phyloP scores from a whole-genome alignment of 176 grass and related monocot species.

The Rhynchospora breviuscula region DNA sequence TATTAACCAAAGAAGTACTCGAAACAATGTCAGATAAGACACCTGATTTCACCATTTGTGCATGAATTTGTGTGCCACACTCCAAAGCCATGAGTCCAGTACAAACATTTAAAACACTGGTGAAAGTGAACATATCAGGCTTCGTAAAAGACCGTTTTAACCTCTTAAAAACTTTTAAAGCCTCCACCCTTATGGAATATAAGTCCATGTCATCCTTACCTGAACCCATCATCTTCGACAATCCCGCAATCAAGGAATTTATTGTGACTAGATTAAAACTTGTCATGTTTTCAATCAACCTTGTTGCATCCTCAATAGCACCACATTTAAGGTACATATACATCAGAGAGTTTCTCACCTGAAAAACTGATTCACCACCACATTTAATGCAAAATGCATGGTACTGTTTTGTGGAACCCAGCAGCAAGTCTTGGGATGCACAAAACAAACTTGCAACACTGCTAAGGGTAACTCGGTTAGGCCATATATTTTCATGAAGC shows the following conservation, averaged over 20 bases:
- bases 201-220: slow-evolving; percentile 61
- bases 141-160: slow-evolving; percentile 45
- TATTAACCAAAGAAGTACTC: slow-evolving; percentile 72
- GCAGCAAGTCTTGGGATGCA: slow-evolving; percentile 40
- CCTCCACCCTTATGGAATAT: slow-evolving; percentile 49
- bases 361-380: slow-evolving; percentile 44
- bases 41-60: slow-evolving; percentile 60
- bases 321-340: slow-evolving; percentile 69
- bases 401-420: slow-evolving; percentile 53
- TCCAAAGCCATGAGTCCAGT: slow-evolving; percentile 68
- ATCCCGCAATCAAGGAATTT: slow-evolving; percentile 69
- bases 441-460: slow-evolving; percentile 67
- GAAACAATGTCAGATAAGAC: slow-evolving; percentile 74
- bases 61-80: slow-evolving; percentile 78
- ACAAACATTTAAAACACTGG: slow-evolving; percentile 67
- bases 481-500: slow-evolving; percentile 51
- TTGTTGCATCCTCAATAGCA: slow-evolving; percentile 51
- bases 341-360: slow-evolving; percentile 64
- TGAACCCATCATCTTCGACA: slow-evolving; percentile 57
- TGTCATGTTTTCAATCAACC: slow-evolving; percentile 54
- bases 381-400: slow-evolving; percentile 70
- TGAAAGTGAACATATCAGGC: slow-evolving; percentile 76
- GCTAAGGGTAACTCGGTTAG: slow-evolving; percentile 64
- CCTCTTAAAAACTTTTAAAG: slow-evolving; percentile 55
- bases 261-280: slow-evolving; percentile 54